Percentiles rank a stretch among this genome's conserved stretches.
These are phyloP conservation scores for Venturia effusa DNA, from an alignment of 2,329 filamentous ascomycete genomes.

Conservation along the genomic window DNA sequence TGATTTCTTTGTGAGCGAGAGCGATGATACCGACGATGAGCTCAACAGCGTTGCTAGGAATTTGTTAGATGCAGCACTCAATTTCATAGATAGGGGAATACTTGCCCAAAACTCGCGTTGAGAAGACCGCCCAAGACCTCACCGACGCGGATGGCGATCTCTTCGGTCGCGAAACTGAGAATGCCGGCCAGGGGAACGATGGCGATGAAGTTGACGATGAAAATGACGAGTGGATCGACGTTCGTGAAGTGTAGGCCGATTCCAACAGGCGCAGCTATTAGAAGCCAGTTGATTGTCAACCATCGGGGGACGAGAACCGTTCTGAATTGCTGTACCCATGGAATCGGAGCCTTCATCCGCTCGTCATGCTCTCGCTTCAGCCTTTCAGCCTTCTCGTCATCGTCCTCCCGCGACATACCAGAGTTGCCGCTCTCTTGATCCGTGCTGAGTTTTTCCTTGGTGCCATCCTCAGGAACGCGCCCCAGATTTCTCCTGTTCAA, in stretches of 20 bases:
- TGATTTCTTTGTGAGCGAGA: constrained; percentile 58
- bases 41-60: constrained; percentile 65
- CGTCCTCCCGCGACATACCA: not conserved
- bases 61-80: constrained; percentile 15
- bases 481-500: not conserved
- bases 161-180: constrained; percentile 81
- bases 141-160: constrained; percentile 66
- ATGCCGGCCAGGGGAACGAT: constrained; percentile 84
- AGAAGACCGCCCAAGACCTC: constrained; percentile 81
- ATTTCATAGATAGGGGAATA: constrained; percentile 11
- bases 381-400: not conserved
- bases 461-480: not conserved
- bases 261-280: constrained; percentile 20
- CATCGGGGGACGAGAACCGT: constrained; percentile 11
- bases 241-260: constrained; percentile 31
- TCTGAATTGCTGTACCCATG: constrained; percentile 8
- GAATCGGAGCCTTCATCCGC: constrained; percentile 8
- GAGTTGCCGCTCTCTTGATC: not conserved
- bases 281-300: constrained; percentile 13
- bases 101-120: constrained; percentile 78
- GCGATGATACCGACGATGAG: constrained; percentile 84
- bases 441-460: constrained; percentile 1
- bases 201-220: constrained; percentile 86
- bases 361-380: constrained; percentile 8
- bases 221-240: constrained; percentile 27